Base-by-base conservation (phyloP, 495 filamentous ascomycete genomes). In the Tuber umbilicatum region DNA sequence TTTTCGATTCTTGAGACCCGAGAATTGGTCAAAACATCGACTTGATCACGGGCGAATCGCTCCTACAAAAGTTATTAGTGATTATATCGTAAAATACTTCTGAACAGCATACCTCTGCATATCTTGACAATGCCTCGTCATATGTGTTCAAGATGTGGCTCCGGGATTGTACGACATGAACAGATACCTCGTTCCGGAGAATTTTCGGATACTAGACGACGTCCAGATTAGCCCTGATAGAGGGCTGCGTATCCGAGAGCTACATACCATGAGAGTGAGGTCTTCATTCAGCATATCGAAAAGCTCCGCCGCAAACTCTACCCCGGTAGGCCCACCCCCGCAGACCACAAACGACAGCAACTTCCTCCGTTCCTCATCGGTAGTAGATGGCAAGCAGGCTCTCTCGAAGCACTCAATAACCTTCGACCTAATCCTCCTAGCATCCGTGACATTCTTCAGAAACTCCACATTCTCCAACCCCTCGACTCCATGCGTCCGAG, bases 271-370 rank as follows among this genome's bases (percentile, higher is more conserved):
- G 21, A 87, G 85, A 64, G 90, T 89, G 37, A 99, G 83, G 82
- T 99, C 96, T 83, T 99, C 96, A 80, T 99, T 99, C 42, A 99
- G 86, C 82, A 99, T 87, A 84, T 99, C 96, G 80, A 90, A 98
- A 0, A 99, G 86, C 82, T 99, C 96, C 2, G 96, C 95, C 3
- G 96, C 96, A 81, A 99, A 99, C 79, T 82, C 79, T 39, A 99
- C 95, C 76, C 95, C 95, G 6, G 96, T 99, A 47, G 96, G 96
- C 2, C 96, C 96, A 77, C 96, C 96, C 78, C 96, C 96, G 84
- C 91, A 92, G 70, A 99, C 85, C 68, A 98, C 96, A 80, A 99
- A 99, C 0, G 94, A 97, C 14, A 99, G 85, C 38, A 99, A 85
- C 37, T 94, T 89, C 81, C 86, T 89, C 70, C 96, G 89, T 84